Percentiles rank a stretch among this genome's conserved stretches.
These are phyloP conservation scores for Aureobasidium subglaciale DNA, from an alignment of 2,329 filamentous ascomycete species.

Conservation along the genomic window DNA sequence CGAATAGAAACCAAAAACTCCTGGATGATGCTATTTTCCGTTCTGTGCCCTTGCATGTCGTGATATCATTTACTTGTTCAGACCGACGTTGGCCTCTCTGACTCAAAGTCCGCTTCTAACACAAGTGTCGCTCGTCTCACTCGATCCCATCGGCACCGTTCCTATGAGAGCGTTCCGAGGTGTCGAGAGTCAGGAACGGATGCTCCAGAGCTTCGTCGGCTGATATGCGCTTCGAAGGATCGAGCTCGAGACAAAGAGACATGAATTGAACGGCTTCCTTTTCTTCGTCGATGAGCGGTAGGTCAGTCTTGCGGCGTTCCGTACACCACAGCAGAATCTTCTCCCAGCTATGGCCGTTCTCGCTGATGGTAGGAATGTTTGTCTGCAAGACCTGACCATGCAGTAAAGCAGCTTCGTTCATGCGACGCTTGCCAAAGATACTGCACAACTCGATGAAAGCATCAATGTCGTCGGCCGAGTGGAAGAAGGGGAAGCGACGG, in stretches of 20 bases:
- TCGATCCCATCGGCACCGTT: background rate
- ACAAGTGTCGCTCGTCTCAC: background rate
- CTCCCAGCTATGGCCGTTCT: constrained; percentile 77
- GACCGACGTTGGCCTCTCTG: background rate
- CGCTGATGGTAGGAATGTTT: constrained; percentile 82
- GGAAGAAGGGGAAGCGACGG: constrained; percentile 94
- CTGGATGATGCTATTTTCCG: background rate
- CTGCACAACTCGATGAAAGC: constrained; percentile 96
- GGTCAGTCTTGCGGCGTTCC: constrained; percentile 53
- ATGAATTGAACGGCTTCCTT: constrained; percentile 67
- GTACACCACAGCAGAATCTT: constrained; percentile 96
- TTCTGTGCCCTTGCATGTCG: background rate
- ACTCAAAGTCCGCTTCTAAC: background rate
- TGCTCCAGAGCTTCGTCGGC: constrained; percentile 67
- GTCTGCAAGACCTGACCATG: constrained; percentile 92
- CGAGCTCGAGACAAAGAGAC: constrained; percentile 65
- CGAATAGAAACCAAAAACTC: background rate
- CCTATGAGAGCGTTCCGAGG: background rate
- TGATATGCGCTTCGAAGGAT: constrained; percentile 66
- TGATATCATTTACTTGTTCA: constrained; percentile 1
- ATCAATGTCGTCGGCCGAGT: constrained; percentile 95
- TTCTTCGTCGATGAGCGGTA: constrained; percentile 58
- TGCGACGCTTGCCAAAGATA: constrained; percentile 79
- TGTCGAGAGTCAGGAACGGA: constrained; percentile 45
- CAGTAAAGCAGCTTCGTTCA: constrained; percentile 73